These are phyloP conservation scores for Zhuliangozyma parablackwelliae DNA, from an alignment of 1,139 yeast species.

Conservation along the genomic window DNA sequence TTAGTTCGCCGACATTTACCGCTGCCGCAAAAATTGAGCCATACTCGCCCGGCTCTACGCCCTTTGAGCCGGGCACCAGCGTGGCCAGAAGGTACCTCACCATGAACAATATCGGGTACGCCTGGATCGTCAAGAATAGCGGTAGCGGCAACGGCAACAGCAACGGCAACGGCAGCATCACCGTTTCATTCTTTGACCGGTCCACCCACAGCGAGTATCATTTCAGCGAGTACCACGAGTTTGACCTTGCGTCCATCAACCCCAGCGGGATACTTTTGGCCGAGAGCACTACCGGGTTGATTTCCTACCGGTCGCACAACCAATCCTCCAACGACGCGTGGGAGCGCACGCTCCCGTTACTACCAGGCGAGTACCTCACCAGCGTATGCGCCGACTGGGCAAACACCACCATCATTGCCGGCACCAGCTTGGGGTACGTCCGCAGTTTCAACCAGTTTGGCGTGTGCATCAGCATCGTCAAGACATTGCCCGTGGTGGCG, in stretches of 20 bases:
- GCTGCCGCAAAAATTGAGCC: slow-evolving; percentile 21
- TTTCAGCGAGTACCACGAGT: slow-evolving; percentile 69
- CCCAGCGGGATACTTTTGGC: slow-evolving; percentile 66
- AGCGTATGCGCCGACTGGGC: slow-evolving; percentile 25
- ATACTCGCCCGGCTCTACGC: slow-evolving; percentile 80
- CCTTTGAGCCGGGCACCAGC: slow-evolving; percentile 30
- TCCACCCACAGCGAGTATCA: slow-evolving; percentile 79
- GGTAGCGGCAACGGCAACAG: slow-evolving; percentile 10
- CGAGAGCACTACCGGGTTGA: slow-evolving; percentile 27
- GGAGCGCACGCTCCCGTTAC: slow-evolving; percentile 38
- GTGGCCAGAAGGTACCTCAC: slow-evolving; percentile 66
- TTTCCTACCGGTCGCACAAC: slow-evolving; percentile 42
- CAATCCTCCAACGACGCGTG: slow-evolving; percentile 41
- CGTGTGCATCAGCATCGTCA: slow-evolving; percentile 36
- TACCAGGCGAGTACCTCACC: slow-evolving; percentile 32
- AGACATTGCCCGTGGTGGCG: slow-evolving; percentile 36
- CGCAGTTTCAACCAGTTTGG: slow-evolving; percentile 40
- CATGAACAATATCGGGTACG: slow-evolving; percentile 78
- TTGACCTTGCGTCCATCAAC: slow-evolving; percentile 73
- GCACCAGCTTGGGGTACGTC: slow-evolving; percentile 40
- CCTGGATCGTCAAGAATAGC: slow-evolving; percentile 64
- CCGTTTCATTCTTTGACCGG: slow-evolving; percentile 83
- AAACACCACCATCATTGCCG: slow-evolving; percentile 34
- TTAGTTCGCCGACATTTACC: not conserved
- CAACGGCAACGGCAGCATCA: slow-evolving; percentile 53